Evolutionary conservation across 169 alveolate genomes (phyloP).

Genomic region (Toxoplasma gondii): DNA sequence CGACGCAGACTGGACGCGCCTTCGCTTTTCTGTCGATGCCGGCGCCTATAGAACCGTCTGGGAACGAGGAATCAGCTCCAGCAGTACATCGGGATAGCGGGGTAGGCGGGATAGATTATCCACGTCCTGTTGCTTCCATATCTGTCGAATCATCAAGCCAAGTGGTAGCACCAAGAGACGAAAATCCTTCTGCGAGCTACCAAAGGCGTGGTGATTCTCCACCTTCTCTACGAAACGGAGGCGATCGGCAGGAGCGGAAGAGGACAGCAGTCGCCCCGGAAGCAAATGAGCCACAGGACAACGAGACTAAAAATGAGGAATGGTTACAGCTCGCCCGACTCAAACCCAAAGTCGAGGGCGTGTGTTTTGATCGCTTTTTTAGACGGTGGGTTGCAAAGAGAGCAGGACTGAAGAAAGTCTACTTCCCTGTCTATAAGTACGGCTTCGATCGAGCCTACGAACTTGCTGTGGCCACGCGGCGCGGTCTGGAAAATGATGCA

Average conservation of each 20-base stretch:
- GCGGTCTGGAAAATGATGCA: not conserved
- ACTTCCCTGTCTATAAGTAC: slow-evolving; percentile 56
- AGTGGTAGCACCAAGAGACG: too few species aligned
- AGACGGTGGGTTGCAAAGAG: slow-evolving; percentile 63
- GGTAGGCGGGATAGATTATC: too few species aligned
- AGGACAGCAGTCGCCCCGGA: not conserved
- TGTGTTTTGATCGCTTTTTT: slow-evolving; percentile 52
- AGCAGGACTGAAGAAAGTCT: slow-evolving; percentile 54
- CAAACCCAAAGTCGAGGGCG: slow-evolving; percentile 62
- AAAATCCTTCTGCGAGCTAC: too few species aligned
- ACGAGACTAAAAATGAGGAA: not conserved
- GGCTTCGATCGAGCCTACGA: slow-evolving; percentile 61
- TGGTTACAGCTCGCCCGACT: slow-evolving; percentile 27
- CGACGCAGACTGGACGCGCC: too few species aligned
- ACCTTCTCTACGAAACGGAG: not conserved
- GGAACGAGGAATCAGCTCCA: too few species aligned
- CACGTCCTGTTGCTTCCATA: too few species aligned
- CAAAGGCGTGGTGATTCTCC: too few species aligned
- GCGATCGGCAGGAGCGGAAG: not conserved
- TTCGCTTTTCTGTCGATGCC: too few species aligned
- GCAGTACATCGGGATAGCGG: too few species aligned
- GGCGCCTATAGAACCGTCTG: too few species aligned
- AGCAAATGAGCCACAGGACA: not conserved
- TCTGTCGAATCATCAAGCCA: too few species aligned
- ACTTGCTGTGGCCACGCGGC: slow-evolving; percentile 54